Percentiles rank a stretch among this genome's conserved stretches.
phyloP scores from a whole-genome alignment of 2,329 filamentous ascomycete species.

The Alternaria infectoria region DNA sequence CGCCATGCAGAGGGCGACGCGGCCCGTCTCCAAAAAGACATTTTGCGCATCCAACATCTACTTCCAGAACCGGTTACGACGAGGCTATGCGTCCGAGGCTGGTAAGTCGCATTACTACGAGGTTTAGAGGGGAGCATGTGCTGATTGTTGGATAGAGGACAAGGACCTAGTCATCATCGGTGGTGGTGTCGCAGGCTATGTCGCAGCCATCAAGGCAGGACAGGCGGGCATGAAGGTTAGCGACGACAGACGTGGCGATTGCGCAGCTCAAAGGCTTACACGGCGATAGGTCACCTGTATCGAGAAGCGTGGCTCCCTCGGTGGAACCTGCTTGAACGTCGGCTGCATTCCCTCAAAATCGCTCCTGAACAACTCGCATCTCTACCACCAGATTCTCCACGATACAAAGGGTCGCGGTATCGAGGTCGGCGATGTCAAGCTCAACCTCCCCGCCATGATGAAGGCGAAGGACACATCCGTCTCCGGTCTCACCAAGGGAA shows the following conservation, averaged over 20 bases:
- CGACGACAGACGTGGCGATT: slow-evolving; percentile 2
- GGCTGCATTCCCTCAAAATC: slow-evolving; percentile 99
- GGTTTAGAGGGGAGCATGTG: slow-evolving; percentile 24
- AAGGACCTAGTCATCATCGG: slow-evolving; percentile 98
- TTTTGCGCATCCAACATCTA: slow-evolving; percentile 53
- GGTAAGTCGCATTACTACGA: slow-evolving; percentile 45
- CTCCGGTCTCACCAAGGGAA: slow-evolving; percentile 87
- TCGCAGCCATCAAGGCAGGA: slow-evolving; percentile 98
- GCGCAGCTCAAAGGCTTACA: slow-evolving; percentile 9
- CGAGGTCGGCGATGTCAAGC: slow-evolving; percentile 94
- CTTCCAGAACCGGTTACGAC: slow-evolving; percentile 60
- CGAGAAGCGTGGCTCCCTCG: slow-evolving; percentile 94
- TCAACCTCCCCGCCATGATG: slow-evolving; percentile 96
- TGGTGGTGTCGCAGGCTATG: slow-evolving; percentile 97
- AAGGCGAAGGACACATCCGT: slow-evolving; percentile 97
- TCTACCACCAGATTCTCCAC: slow-evolving; percentile 96
- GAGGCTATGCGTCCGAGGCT: slow-evolving; percentile 63
- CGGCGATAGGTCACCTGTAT: slow-evolving; percentile 84
- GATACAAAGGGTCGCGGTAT: slow-evolving; percentile 98
- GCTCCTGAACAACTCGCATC: slow-evolving; percentile 98
- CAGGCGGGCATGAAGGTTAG: slow-evolving; percentile 93
- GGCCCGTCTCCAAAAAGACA: slow-evolving; percentile 46
- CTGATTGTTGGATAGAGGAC: slow-evolving; percentile 68
- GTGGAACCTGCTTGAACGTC: slow-evolving; percentile 97
- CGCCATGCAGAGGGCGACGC: slow-evolving; percentile 52